A percentile compares a stretch with the other conserved stretches of the same genome.
Evolutionary conservation across 73 alveolate genomes (phyloP).

Genomic region (Halteria grandinella): DNA sequence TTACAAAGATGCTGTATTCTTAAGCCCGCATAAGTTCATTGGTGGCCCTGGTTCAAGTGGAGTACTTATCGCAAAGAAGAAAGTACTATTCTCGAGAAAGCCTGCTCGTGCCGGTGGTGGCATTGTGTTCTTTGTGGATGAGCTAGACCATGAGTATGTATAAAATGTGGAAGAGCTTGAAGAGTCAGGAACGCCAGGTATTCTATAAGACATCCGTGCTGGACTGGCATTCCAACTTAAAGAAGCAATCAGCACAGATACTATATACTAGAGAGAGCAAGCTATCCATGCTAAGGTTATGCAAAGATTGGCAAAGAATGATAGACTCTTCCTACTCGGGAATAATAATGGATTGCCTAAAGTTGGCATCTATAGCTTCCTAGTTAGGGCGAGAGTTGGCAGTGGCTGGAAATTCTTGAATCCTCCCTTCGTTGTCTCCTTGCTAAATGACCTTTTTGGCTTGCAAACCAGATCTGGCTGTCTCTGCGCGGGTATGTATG

Average conservation of each 20-base stretch:
- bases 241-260: constrained; percentile 70
- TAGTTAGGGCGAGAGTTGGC: constrained; percentile 69
- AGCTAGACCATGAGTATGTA: constrained; percentile 73
- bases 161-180: constrained; percentile 90
- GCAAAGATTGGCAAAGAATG: constrained; percentile 28
- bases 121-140: constrained; percentile 90
- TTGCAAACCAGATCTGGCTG: constrained; percentile 94
- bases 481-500: constrained; percentile 93
- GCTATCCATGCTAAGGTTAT: constrained; percentile 63
- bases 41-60: constrained; percentile 97
- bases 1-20: constrained; percentile 90
- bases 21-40: constrained; percentile 91
- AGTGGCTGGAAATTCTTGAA: constrained; percentile 88
- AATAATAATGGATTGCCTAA: constrained; percentile 57
- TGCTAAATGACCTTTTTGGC: constrained; percentile 93
- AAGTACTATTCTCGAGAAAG: constrained; percentile 67
- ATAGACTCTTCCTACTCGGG: constrained; percentile 82
- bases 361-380: constrained; percentile 81
- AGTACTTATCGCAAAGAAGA: constrained; percentile 78
- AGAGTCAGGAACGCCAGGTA: constrained; percentile 99
- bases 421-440: constrained; percentile 86
- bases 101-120: constrained; percentile 99
- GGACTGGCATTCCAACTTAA: constrained; percentile 79
- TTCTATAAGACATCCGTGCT: constrained; percentile 89
- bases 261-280: constrained; percentile 77